Base-by-base conservation (phyloP, 176 grass and related monocot genomes). In the Urochloa ruziziensis region DNA sequence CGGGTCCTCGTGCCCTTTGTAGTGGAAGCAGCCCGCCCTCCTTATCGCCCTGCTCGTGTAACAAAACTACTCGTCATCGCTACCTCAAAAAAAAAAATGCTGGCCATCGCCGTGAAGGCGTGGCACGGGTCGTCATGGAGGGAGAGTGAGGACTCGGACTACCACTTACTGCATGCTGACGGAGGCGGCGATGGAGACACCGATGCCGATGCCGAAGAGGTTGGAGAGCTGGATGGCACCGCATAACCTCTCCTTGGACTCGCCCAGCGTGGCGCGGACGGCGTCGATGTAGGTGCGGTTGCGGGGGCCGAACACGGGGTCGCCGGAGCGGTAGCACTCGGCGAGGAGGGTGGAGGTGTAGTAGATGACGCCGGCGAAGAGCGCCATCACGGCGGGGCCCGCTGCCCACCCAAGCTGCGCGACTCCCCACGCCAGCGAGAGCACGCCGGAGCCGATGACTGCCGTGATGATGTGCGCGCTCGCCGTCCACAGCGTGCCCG, bases 391-490 rank as follows among this genome's bases (percentile, higher is more conserved):
- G 25, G 62, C 42, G 17, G 96, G 96, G 35, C 93, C 96, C 10
- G 67, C 96, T 69, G 69, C 82, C 96, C 96, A 98, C 2, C 96
- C 96, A 6, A 98, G 82, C 87, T 98, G 96, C 47, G 89, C 93
- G 2, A 98, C 81, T 0, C 87, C 93, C 93, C 93, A 98, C 25
- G 96, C 93, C 39, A 98, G 86, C 11, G 96, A 93, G 66, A 98
- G 89, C 78, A 95, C 96, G 30, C 96, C 96, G 56, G 93, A 98
- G 19, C 96, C 96, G 60, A 98, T 88, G 36, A 98, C 96, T 6
- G 96, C 89, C 14, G 93, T 98, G 46, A 98, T 88, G 85, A 98
- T 98, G 71, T 98, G 96, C 80, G 96, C 91, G 81, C 91, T 98
- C 4, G 93, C 91, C 57, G 93, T 98, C 96, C 96, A 98, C 15